Evolutionary conservation across 2,329 filamentous ascomycete species (phyloP), one percentile per base, ranked within the genome.

Genomic region (Pseudogymnoascus sp.): DNA sequence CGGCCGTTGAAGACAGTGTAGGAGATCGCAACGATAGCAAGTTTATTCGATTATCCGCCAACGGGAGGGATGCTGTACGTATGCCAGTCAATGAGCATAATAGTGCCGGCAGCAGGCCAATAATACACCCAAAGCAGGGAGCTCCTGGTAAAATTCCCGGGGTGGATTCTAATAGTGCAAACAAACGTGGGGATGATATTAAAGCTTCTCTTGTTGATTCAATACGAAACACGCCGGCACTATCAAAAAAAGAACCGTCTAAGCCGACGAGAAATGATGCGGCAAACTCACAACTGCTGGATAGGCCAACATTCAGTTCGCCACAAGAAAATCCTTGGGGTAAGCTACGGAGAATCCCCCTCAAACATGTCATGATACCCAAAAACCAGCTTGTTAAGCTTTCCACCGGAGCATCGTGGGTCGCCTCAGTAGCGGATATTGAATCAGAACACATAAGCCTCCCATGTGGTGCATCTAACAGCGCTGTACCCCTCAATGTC

Each of bases 341-440:
- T 33, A 55, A 35, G 5, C 9, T 55, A 21, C 21, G 21, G 48
- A 21, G 48, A 8, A 55, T 55, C 5, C 48, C 48, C 9, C 48
- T 55, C 48, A 55, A 55, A 15, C 48, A 55, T 35, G 29, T 55
- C 29, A 55, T 55, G 35, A 55, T 55, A 55, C 48, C 48, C n/a
- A 55, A 55, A 55, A 35, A 21, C 15, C 48, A 55, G 9, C 5
- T 55, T 18, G 48, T 33, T 10, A n/a, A 35, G 29, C 48, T 55
- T 29, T 35, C 48, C 15, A 35, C 27, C n/a, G 48, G 5, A 15
- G 48, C 48, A 29, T 55, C 48, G 10, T 55, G 48, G 48, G 48
- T 55, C 29, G 35, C 48, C n/a, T 55, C 48, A 5, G 27, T 35
- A n/a, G 29, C 48, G 15, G 29, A 55, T 33, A 55, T 55, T 27